Evolutionary conservation across 2,329 filamentous ascomycete genomes (phyloP), one percentile per base, ranked within the genome.

Genomic region (Coniosporium tulheliwenetii): DNA sequence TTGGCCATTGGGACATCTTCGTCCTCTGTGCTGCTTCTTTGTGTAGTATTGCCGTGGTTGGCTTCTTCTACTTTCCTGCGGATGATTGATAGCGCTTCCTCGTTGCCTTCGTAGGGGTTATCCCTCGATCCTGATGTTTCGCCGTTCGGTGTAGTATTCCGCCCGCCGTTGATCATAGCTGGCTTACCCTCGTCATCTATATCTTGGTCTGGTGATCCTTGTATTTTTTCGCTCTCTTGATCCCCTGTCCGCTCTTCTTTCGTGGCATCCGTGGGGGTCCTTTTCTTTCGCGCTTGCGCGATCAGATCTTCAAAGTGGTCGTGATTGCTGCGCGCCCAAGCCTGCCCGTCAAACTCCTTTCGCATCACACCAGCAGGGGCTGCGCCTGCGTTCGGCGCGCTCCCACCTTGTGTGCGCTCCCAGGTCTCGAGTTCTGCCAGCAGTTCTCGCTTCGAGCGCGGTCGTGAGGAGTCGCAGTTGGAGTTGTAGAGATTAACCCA

Each of bases 401-500:
- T 66, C 1, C 75, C 73, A 8, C 85, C 84, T 47, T 93, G 77
- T 0, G 82, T 89, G 36, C 77, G 72, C 59, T 98, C 91, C 89
- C 91, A 96, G 1, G 74, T 61, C 15, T 89, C 81, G 10, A 98
- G 59, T 44, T 96, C 89, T 10, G 73, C 75, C 12, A 93, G 60
- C 4, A 98, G 60, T 43, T 91, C 79, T 5, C 63, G 54, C 47
- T 83, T 85, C 9, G 69, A 67, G 54, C 81, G 82, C 0, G 85
- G 85, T 1, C 67, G 66, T 31, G 73, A 73, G 2, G 87, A 81
- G 59, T 98, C 91, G 61, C 86, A 94, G 56, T 98, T 98, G 9
- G 93, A 84, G 58, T 98, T 98, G 81, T 85, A 95, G 13, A 98
- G 64, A 32, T 91, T 95, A 39, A 91, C 71, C 87, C 87, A 98